Evolutionary conservation across 2,329 filamentous ascomycete genomes (phyloP).

Genomic region (Trichophyton schoenleinii): DNA sequence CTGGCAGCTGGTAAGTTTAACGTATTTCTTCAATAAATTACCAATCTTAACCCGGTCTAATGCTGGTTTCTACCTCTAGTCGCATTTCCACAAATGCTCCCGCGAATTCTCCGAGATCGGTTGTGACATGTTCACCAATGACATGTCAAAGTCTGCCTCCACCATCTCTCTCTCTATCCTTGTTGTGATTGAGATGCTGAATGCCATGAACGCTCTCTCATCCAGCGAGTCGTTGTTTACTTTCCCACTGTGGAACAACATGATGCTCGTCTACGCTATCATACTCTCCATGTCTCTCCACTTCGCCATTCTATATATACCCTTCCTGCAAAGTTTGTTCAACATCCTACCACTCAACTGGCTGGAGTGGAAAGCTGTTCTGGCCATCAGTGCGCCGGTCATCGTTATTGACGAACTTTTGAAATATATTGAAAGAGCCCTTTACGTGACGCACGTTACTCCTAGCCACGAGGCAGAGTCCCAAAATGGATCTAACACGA

Average conservation of each 20-base stretch:
- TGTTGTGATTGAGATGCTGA: constrained; percentile 98
- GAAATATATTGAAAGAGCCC: constrained; percentile 61
- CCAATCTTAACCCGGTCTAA: constrained; percentile 6
- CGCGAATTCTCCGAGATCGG: constrained; percentile 76
- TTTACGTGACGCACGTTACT: constrained; percentile 37
- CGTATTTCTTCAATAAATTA: not conserved
- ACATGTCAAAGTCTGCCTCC: constrained; percentile 76
- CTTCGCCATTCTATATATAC: constrained; percentile 85
- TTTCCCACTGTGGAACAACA: constrained; percentile 93
- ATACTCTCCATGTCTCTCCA: constrained; percentile 84
- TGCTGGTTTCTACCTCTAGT: constrained; percentile 22
- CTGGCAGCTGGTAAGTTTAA: constrained; percentile 54
- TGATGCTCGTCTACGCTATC: constrained; percentile 96
- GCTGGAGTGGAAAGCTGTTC: constrained; percentile 84
- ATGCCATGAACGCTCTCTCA: constrained; percentile 94
- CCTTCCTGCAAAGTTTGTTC: constrained; percentile 78
- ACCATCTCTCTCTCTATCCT: constrained; percentile 84
- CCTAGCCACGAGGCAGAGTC: constrained; percentile 5
- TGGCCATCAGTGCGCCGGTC: constrained; percentile 79
- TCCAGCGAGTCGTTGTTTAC: constrained; percentile 90
- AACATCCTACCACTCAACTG: constrained; percentile 77
- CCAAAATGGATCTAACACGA: constrained; percentile 23
- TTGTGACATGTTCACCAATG: constrained; percentile 80
- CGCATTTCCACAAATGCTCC: constrained; percentile 89
- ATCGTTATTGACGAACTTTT: constrained; percentile 78